Base-by-base conservation (phyloP, 306 rosid species). In the Dryas drummondii region DNA sequence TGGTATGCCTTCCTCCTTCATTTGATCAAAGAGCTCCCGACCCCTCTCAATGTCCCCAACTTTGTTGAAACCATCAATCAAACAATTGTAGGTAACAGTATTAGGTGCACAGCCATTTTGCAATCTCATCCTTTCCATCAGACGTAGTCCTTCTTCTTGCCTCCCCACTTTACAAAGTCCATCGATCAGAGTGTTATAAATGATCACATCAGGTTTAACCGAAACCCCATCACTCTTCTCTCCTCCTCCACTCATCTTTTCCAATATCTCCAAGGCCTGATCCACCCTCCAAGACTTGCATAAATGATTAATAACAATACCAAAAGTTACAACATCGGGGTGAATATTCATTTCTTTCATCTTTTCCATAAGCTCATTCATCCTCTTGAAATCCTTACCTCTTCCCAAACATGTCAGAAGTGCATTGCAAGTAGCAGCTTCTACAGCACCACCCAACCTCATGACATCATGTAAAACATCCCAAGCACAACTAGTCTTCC, bases 91-190 rank as follows among this genome's bases (percentile, higher is more conserved):
- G 9, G 97, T 89, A 50, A 83, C 79, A 0, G 85, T 69, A 68
- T 82, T 84, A 6, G 94, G 97, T 22, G 74, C 80, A 70, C 78
- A 80, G 15, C 62, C 76, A 12, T 66, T 48, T 45, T 77, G 68
- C 5, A 42, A 80, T 85, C 83, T 84, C 97, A 94, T 94, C 78
- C 72, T 80, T 78, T 87, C 84, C 87, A 91, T 81, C 87, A 93
- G 73, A 41, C 46, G 73, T 82, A 86, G 58, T 42, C 92, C 89
- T 58, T 93, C 92, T 71, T 93, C 97, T 47, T 84, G 96, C 86
- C 90, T 88, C 63, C 97, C 97, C 56, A 87, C 96, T 81, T 89
- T 91, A 81, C 93, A 91, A 17, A 91, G 96, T 52, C 96, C 97
- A 70, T 89, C 90, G 72, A 94, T 88, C 86, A 91, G 62, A 42